A percentile compares a stretch with the other conserved stretches of the same genome.
Conservation (phyloP, 331 rosid genomes). For the Dryas integrifolia region DNA sequence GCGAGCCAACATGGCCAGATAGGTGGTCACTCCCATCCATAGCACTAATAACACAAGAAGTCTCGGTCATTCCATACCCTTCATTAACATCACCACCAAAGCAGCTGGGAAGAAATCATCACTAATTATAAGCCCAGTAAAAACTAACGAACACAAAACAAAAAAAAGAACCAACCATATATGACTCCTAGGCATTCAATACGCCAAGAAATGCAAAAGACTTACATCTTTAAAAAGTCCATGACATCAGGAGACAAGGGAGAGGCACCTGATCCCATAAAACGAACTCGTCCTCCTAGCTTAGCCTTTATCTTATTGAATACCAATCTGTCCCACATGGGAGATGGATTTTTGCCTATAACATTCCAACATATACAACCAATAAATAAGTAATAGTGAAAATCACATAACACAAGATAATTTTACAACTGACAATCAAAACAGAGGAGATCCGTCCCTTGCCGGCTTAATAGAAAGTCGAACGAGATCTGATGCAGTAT, state of each 20-base stretch:
- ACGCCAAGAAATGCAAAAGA: slow-evolving; percentile 21
- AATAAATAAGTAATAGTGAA: not conserved
- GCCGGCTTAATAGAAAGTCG: not conserved
- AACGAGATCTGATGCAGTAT: not conserved
- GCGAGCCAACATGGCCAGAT: slow-evolving; percentile 91
- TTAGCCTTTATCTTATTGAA: slow-evolving; percentile 90
- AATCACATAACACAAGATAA: not conserved
- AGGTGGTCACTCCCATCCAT: slow-evolving; percentile 66
- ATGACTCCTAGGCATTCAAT: not conserved
- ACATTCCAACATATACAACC: slow-evolving; percentile 14
- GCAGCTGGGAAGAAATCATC: slow-evolving; percentile 55
- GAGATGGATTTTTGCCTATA: slow-evolving; percentile 83
- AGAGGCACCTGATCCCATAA: slow-evolving; percentile 93
- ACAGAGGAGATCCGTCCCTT: not conserved
- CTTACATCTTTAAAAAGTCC: slow-evolving; percentile 95
- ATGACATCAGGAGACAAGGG: slow-evolving; percentile 93
- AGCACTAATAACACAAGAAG: slow-evolving; percentile 69
- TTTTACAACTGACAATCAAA: not conserved
- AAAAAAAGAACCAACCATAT: slow-evolving; percentile 10
- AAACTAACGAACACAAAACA: not conserved
- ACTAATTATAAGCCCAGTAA: slow-evolving; percentile 23
- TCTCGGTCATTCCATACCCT: slow-evolving; percentile 99
- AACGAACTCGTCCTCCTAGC: slow-evolving; percentile 95
- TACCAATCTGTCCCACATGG: slow-evolving; percentile 95
- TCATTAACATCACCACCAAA: slow-evolving; percentile 75